Evolutionary conservation across 2,329 filamentous ascomycete genomes (phyloP), one percentile per base, ranked within the genome.

Genomic region (Aspergillus glaucus): DNA sequence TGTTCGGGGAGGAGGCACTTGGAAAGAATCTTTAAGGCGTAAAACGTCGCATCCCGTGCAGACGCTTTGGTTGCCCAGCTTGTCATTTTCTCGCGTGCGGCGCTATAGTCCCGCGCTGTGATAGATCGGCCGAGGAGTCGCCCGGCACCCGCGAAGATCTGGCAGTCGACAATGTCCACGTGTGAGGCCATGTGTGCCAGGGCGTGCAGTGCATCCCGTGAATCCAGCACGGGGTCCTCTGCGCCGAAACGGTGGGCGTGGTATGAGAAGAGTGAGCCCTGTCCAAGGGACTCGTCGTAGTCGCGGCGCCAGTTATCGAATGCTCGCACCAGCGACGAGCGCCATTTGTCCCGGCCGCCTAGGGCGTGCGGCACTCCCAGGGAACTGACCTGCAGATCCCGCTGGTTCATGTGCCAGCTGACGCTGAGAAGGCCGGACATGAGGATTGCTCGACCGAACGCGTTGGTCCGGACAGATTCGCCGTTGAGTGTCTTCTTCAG

Each of bases 181-280:
- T 97, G 90, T 80, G 95, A 95, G 3, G 90, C 89, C 88, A 98
- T 96, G 67, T 97, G 93, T 0, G 93, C 93, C 10, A 98, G 76
- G 60, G 95, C 89, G 63, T 97, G 91, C 41, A 97, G 75, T 24
- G 95, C 92, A 2, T 87, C 94, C 17, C 89, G 82, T 54, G 86
- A 90, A 65, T 96, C 89, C 59, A 93, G 92, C 26, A 94, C 84
- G 58, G 85, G 85, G 52, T 87, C 82, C 59, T 85, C 82, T 75
- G 73, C 2, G 76, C 64, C 45, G 57, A 62, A 50, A 61, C 56
- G 63, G 7, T 54, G 49, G 26, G n/a, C 55, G 51, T 42, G 50
- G 57, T 62, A 60, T 8, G 60, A 54, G 15, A 57, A 52, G 14
- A 61, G 55, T 14, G 62, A 60, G 4, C 70, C 61, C 45, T 80